Conservation (phyloP, 352 stramenopile species). For the Phytophthora citricola region DNA sequence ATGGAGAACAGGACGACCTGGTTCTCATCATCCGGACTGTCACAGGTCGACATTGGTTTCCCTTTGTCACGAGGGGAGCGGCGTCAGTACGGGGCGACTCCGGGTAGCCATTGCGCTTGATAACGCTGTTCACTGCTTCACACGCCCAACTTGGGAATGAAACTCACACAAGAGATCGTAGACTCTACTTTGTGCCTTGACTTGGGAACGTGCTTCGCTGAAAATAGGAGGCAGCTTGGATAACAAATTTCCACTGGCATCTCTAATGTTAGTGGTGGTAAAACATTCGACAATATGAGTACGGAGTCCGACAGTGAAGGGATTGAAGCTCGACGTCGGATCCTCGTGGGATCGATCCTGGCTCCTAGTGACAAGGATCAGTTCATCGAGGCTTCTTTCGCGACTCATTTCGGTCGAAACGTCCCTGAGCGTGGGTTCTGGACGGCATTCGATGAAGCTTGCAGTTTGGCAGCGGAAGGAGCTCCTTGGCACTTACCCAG, state of each 20-base stretch:
- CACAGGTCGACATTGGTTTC: constrained; percentile 9
- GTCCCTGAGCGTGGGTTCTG: constrained; percentile 56
- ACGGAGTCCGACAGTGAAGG: constrained; percentile 25
- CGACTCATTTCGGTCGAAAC: constrained; percentile 47
- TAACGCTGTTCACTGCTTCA: constrained; percentile 4
- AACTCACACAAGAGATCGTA: background rate
- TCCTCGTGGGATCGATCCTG: constrained; percentile 52
- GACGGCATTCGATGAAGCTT: constrained; percentile 60
- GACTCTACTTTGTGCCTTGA: background rate
- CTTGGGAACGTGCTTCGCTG: constrained; percentile 25
- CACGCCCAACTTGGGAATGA: constrained; percentile 27
- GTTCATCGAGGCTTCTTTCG: constrained; percentile 63
- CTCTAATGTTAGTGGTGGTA: constrained; percentile 29
- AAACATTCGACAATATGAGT: constrained; percentile 11
- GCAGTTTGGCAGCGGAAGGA: constrained; percentile 37
- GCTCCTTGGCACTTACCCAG: constrained; percentile 47
- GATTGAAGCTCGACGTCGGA: constrained; percentile 43
- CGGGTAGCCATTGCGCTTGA: constrained; percentile 16
- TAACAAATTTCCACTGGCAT: constrained; percentile 10
- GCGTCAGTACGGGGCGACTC: constrained; percentile 22
- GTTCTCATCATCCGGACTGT: constrained; percentile 49
- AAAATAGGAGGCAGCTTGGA: constrained; percentile 23
- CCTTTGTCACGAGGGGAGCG: constrained; percentile 27
- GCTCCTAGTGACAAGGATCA: constrained; percentile 46
- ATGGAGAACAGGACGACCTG: constrained; percentile 68